Evolutionary conservation across 2,329 filamentous ascomycete species (phyloP), one percentile per base, ranked within the genome.

Genomic region (Alternaria postmessia): DNA sequence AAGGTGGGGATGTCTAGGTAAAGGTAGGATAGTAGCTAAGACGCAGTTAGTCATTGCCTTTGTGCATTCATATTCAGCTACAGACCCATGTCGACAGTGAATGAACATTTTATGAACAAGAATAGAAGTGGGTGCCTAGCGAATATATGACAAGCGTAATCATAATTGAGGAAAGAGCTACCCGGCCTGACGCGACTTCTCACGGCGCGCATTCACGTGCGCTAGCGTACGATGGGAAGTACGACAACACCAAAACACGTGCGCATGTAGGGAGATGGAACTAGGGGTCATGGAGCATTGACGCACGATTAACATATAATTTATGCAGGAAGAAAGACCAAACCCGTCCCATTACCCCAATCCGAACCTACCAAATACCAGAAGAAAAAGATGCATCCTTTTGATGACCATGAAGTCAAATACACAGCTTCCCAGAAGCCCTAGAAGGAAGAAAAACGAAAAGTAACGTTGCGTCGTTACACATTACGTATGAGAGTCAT

Each of bases 401-500:
- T 42, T 30, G 12, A 48, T 53, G 41, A 53, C 48, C 24, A 32
- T 18, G 48, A 24, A 52, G 32, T 22, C 32, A 42, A 32, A 58
- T 58, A 36, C 52, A 60, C 32, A 52, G 52, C 36, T 28, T 20
- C 36, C 36, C 11, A 51, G 30, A 44, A 51, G 18, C 12, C 20
- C 30, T 14, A 36, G 18, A 34, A 41, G 44, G n/a, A 28, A 51
- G 32, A 57, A 20, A 51, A 42, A 57, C 2, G 36, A 46, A 42
- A 44, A 36, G 34, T 34, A 47, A 28, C 41, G 47, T 49, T 42
- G 14, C 22, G 18, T 64, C 63, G 41, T 64, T 41, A 54, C 58
- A 57, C 63, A 64, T 68, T 62, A 68, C 55, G 65, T 65, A 61
- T 69, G 59, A 62, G 51, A 51, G 39, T 68, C 59, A 55, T 61